These are phyloP conservation scores for Acanthamoeba culbertsoni DNA, from an alignment of 208 protist species.

Conservation along the genomic window DNA sequence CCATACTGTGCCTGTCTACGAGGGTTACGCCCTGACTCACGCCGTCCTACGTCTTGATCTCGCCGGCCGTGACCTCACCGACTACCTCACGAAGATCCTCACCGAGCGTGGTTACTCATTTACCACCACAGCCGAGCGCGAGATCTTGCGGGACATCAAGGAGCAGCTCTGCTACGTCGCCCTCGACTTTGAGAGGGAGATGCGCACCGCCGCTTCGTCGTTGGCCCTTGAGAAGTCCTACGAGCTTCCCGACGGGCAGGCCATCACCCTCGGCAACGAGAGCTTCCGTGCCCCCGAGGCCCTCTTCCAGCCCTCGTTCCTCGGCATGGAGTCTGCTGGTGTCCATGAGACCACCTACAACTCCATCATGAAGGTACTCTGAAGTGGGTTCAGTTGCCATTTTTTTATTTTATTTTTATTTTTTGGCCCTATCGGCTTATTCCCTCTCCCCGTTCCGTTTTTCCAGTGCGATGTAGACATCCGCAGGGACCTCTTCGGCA, in stretches of 20 bases:
- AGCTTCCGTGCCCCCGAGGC: conserved; percentile 94
- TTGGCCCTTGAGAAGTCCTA: conserved; percentile 71
- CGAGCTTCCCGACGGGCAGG: conserved; percentile 78
- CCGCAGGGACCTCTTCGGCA: conserved; percentile 85
- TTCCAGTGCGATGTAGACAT: conserved; percentile 86
- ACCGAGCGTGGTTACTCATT: conserved; percentile 87
- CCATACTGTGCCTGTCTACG: conserved; percentile 94
- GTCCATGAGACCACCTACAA: conserved; percentile 96
- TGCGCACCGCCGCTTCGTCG: conserved; percentile 79
- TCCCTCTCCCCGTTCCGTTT: conserved; percentile 63
- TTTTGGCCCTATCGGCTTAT: too few relatives aligned
- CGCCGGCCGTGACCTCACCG: conserved; percentile 68
- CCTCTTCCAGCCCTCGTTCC: conserved; percentile 94
- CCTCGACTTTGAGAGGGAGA: conserved; percentile 94
- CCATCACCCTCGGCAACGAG: conserved; percentile 80
- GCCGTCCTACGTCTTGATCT: conserved; percentile 67
- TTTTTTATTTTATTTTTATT: too few relatives aligned
- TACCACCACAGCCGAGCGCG: conserved; percentile 93
- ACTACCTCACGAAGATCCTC: conserved; percentile 71
- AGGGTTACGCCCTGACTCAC: conserved; percentile 69
- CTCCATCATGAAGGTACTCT: conserved; percentile 93
- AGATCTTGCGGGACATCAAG: conserved; percentile 94
- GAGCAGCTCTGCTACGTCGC: conserved; percentile 73
- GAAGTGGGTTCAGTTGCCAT: too few relatives aligned
- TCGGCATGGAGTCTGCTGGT: conserved; percentile 93